Evolutionary conservation across 305 asterid species (phyloP), one percentile per base, ranked within the genome.

Genomic region (Fraxinus dipetala): DNA sequence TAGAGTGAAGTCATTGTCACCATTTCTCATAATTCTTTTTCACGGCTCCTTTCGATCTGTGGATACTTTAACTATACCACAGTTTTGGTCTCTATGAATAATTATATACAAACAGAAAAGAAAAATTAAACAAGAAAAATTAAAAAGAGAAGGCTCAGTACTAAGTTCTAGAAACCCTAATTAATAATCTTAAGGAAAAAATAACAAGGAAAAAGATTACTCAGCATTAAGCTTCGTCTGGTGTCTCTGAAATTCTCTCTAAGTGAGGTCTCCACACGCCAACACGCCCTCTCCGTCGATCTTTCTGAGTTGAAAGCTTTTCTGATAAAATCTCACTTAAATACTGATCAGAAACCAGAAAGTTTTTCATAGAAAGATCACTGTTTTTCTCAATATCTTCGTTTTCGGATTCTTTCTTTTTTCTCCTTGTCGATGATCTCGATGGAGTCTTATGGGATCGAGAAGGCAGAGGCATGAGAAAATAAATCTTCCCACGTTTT

Each of bases 401-500:
- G 32, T 18, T 72, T 45, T 45, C 76, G 1, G 10, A 61, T 80
- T 84, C 84, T 69, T 61, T 84, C 56, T 87, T 87, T 56, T 85
- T 85, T 30, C 61, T 86, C 65, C 80, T 82, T 1, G 30, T 54
- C 3, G 89, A 80, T 31, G 81, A 69, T 74, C 67, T 83, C 2
- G 78, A 20, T 14, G 83, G 85, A 54, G 34, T 16, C 48, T 85
- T 83, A 18, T 77, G 78, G 6, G 74, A 28, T 28, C 90, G 76
- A 86, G 88, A 81, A 67, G 76, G 85, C 11, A 85, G 32, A 11
- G 91, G 90, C 79, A 89, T 90, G 72, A 95, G 98, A 67, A 95
- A 95, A 30, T 95, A 95, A 82, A 95, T 95, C 90, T 93, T 92
- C 35, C 99, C 99, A 45, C 99, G 97, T 70, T 89, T 91, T 22